Conservation (phyloP, 2,329 filamentous ascomycete species). For the Pseudohalonectria lignicola region DNA sequence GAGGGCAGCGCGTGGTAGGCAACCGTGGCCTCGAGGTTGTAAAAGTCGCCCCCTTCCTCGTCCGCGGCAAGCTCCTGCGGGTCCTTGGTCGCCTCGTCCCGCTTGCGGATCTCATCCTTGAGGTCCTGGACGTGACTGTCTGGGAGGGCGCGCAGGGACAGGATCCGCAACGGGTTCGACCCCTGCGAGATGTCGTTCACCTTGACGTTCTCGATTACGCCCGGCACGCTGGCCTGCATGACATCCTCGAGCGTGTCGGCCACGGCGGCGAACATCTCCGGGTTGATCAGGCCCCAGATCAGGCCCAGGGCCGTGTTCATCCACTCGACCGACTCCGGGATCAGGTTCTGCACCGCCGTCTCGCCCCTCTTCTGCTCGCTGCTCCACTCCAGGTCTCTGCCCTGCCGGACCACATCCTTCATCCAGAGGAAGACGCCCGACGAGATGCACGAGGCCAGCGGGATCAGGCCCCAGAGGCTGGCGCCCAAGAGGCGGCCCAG, state of each 20-base stretch:
- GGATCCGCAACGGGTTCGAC: slow-evolving; percentile 76
- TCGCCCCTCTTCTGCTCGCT: slow-evolving; percentile 78
- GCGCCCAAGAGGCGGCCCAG: slow-evolving; percentile 74
- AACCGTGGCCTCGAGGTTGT: slow-evolving; percentile 84
- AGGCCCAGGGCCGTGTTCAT: slow-evolving; percentile 81
- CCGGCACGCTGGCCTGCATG: slow-evolving; percentile 91
- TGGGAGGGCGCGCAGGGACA: slow-evolving; percentile 77
- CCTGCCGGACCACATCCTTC: slow-evolving; percentile 75
- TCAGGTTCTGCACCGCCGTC: slow-evolving; percentile 75
- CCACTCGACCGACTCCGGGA: slow-evolving; percentile 92
- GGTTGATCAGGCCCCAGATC: slow-evolving; percentile 86
- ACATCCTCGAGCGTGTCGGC: slow-evolving; percentile 93
- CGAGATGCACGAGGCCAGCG: slow-evolving; percentile 58
- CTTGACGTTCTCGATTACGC: slow-evolving; percentile 85
- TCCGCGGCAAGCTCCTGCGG: slow-evolving; percentile 79
- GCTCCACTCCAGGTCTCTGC: slow-evolving; percentile 76
- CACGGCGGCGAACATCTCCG: slow-evolving; percentile 84
- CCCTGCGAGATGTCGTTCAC: slow-evolving; percentile 94
- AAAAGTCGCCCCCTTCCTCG: slow-evolving; percentile 83
- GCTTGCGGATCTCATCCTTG: slow-evolving; percentile 67
- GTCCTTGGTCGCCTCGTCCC: slow-evolving; percentile 73
- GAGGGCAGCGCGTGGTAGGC: slow-evolving; percentile 83
- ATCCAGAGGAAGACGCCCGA: slow-evolving; percentile 83
- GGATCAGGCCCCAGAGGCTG: slow-evolving; percentile 63
- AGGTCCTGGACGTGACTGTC: slow-evolving; percentile 72